phyloP scores from a whole-genome alignment of 2,329 filamentous ascomycete species.

The Neophaeococcomyces aloes region DNA sequence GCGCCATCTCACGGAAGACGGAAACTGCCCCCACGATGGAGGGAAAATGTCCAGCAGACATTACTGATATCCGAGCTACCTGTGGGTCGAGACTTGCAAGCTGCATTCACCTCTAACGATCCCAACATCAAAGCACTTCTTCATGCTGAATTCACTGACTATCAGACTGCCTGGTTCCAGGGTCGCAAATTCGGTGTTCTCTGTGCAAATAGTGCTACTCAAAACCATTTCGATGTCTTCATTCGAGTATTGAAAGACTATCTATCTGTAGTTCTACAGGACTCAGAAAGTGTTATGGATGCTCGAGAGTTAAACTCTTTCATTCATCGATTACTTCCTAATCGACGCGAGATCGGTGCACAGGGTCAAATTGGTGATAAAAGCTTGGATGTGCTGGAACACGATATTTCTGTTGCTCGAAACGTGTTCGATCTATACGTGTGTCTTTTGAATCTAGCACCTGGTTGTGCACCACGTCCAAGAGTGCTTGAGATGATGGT shows the following conservation, averaged over 20 bases:
- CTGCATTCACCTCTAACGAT: neutral
- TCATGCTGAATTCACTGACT: slow-evolving; percentile 2
- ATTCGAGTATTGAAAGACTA: slow-evolving; percentile 3
- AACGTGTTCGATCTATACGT: slow-evolving; percentile 7
- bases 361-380: slow-evolving; percentile 8
- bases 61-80: neutral
- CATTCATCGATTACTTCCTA: slow-evolving; percentile 6
- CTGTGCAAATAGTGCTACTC: neutral
- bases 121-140: slow-evolving; percentile 1
- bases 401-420: slow-evolving; percentile 5
- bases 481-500: slow-evolving; percentile 8
- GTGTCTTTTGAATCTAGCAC: slow-evolving; percentile 2
- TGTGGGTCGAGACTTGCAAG: neutral
- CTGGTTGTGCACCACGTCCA: slow-evolving; percentile 4
- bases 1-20: too few species aligned
- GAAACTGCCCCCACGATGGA: too few species aligned
- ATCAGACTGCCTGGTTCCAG: slow-evolving; percentile 7
- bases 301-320: slow-evolving; percentile 3
- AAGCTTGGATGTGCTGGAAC: slow-evolving; percentile 5
- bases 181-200: slow-evolving; percentile 1
- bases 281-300: neutral
- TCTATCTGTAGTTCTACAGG: slow-evolving; percentile 3
- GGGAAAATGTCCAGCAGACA: neutral
- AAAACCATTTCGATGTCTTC: slow-evolving; percentile 4
- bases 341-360: slow-evolving; percentile 5